Evolutionary conservation across 2,329 filamentous ascomycete genomes (phyloP), one percentile per base, ranked within the genome.

Genomic region (Fusarium devonianum): DNA sequence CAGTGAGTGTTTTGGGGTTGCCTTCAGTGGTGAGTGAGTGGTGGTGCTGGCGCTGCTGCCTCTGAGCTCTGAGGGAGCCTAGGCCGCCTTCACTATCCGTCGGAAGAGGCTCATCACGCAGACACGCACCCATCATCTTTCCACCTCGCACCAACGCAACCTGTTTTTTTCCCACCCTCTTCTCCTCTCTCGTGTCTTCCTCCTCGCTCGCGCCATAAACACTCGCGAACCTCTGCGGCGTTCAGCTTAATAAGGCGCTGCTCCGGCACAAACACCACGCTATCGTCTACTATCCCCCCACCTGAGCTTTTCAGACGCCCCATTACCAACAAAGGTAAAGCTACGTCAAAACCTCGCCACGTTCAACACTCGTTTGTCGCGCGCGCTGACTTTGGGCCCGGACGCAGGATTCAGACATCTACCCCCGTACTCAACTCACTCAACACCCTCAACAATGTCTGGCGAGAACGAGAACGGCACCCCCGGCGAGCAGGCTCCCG

Each of bases 391-490:
- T 22, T 29, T 10, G 28, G 14, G 19, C 44, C n/a, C 14, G 17
- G 29, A 38, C 44, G 37, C 37, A 64, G 45, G 19, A 4, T 19
- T 16, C 7, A 2, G 30, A 41, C 13, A 28, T 33, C 4, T 14
- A 40, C 7, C n/a, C n/a, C n/a, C n/a, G n/a, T n/a, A n/a, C n/a
- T n/a, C n/a, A n/a, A n/a, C n/a, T n/a, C n/a, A n/a, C n/a, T n/a
- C n/a, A n/a, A 40, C 34, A 13, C 22, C 35, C 29, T 6, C 56
- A 72, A 75, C 46, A 25, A 84, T 83, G 79, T 78, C 78, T 43
- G 62, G 66, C 59, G 69, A 71, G 42, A 66, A 70, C 54, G 76
- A 79, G 65, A 74, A 79, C 60, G 76, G 83, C 51, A 77, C 78
- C 56, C 78, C 78, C 59, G 73, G 74, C 64, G 76, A 77, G 45